Evolutionary conservation across 2,329 filamentous ascomycete species (phyloP), one percentile per base, ranked within the genome.

Genomic region (Nothophaeocryptopus gaeumannii): DNA sequence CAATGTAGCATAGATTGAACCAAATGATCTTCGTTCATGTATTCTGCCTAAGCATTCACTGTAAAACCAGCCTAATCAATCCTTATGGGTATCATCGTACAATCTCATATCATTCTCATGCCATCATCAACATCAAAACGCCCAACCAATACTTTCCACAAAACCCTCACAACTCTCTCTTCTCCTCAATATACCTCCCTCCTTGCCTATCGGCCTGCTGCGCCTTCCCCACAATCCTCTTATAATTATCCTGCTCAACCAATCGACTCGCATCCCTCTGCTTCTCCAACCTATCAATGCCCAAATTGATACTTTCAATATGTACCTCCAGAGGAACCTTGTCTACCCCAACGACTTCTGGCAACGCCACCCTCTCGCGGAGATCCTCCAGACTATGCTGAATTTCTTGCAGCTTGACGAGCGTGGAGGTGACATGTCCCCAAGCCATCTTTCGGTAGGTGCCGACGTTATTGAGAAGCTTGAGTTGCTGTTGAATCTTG

Each of bases 351-450:
- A 83, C 61, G 8, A 85, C 67, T 56, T 83, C 83, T 0, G 88
- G 86, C 48, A 80, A 78, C 0, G 81, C 82, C 8, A 91, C 85
- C 5, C 84, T 74, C 52, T 89, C 85, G 15, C 86, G 74, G 58
- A 95, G 67, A 60, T 89, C 85, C 57, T 84, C 82, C 10, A 95
- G 71, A 38, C 83, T 82, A 2, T 82, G 78, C 58, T 84, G 80
- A 54, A 93, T 92, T 47, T 81, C 81, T 67, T 88, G 81, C 32
- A 93, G 75, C 61, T 89, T 88, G 36, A 89, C 71, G 12, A 93
- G 73, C 0, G 89, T 83, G 2, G 77, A 77, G 12, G 73, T 78
- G n/a, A 95, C 80, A 64, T 89, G 87, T 12, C 73, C 74, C 46
- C 85, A 80, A 0, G 88, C 88, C 5, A 75, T 74, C 39, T 77